Evolutionary conservation across 345 rosid genomes (phyloP), one percentile per base, ranked within the genome.

Genomic region (Ricinus communis): DNA sequence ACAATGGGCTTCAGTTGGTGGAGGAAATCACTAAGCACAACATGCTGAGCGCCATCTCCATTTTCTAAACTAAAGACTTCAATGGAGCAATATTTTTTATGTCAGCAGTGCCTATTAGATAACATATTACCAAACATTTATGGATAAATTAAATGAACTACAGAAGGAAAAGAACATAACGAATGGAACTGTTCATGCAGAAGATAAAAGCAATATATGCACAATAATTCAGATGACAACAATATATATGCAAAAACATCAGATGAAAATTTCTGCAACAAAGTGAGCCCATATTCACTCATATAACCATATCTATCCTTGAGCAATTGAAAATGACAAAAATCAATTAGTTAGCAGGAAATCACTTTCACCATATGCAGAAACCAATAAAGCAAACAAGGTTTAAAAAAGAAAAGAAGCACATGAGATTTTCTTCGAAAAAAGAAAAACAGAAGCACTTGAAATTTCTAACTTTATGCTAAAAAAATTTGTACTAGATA

Each of bases 291-390:
- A 33, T 24, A 3, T 2, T 38, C 13, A 27, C 30, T 58, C 59
- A 41, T 47, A n/a, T 18, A 62, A 65, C 14, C 57, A 24, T 54
- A 52, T 9, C 58, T 16, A 69, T 55, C 66, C 19, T 30, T 18
- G 40, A 41, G 12, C 52, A 70, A 57, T 9, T 36, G 18, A 65
- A 13, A 52, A 71, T 45, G 25, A 24, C 16, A 33, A n/a, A n/a
- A 22, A 67, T 47, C 21, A 25, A 71, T 41, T 59, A 40, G 19
- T 69, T 56, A 24, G 19, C 78, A 19, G 28, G 56, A 64, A 73
- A 71, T 54, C 45, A 38, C 49, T 40, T 40, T 70, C n/a, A 36
- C n/a, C 27, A 28, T 38, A 64, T 59, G 47, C 25, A 38, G 7
- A 57, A 13, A 30, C 27, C 50, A 65, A 22, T 54, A 15, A 45